Percentiles rank a stretch among this genome's conserved stretches.
These are phyloP conservation scores for Medicago lupulina DNA, from an alignment of 306 rosid genomes.

Conservation along the genomic window DNA sequence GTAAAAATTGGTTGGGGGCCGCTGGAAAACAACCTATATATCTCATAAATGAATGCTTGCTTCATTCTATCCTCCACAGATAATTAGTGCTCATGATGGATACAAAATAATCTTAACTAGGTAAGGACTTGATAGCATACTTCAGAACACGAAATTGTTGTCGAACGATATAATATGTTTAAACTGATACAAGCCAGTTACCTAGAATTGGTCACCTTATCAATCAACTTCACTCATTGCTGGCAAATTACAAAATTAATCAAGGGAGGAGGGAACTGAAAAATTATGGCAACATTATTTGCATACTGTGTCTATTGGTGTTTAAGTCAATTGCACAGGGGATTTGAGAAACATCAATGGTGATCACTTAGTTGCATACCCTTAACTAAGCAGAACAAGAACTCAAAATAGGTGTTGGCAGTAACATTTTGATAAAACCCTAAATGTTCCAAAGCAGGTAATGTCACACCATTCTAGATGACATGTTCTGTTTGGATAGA, in stretches of 20 bases:
- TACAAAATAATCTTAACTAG: neutral
- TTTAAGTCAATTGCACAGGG: too few species aligned
- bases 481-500: conserved; percentile 7
- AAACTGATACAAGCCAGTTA: neutral
- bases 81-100: neutral
- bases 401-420: too few species aligned
- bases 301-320: too few species aligned
- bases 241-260: neutral
- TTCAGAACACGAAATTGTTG: neutral
- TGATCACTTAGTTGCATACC: too few species aligned
- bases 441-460: neutral
- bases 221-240: neutral
- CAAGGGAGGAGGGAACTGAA: too few species aligned
- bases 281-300: too few species aligned
- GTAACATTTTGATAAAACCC: neutral
- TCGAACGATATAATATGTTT: neutral
- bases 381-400: too few species aligned
- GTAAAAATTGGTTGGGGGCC: neutral
- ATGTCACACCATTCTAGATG: neutral
- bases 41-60: neutral
- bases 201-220: neutral
- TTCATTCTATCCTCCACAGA: neutral
- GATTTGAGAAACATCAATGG: too few species aligned
- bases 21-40: neutral
- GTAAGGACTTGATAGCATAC: neutral